These are phyloP conservation scores for Sarcodon aspratus DNA, from an alignment of 768 basidiomycete genomes.

Conservation along the genomic window DNA sequence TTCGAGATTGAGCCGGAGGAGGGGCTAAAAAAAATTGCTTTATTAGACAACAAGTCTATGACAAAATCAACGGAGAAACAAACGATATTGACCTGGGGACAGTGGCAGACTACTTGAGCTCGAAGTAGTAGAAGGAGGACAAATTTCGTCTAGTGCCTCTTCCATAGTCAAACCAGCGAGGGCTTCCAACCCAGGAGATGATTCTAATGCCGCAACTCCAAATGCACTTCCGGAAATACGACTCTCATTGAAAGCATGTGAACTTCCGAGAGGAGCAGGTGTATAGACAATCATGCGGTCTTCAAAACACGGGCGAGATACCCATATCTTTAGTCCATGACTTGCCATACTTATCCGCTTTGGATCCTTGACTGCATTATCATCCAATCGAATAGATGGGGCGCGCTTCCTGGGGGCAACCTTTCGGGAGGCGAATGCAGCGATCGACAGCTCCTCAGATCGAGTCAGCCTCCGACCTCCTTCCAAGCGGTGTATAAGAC, in stretches of 20 bases:
- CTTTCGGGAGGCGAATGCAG: conserved; percentile 25
- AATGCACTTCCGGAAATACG: conserved; percentile 25
- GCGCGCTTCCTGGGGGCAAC: conserved; percentile 9
- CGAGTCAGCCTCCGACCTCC: conserved; percentile 20
- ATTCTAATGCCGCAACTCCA: conserved; percentile 65
- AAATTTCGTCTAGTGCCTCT: conserved; percentile 9
- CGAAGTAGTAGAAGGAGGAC: conserved; percentile 9
- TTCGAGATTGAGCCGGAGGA: conserved; percentile 9
- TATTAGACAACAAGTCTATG: conserved; percentile 1
- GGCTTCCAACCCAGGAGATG: conserved; percentile 53
- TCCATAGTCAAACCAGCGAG: conserved; percentile 38
- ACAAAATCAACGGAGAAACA: not conserved
- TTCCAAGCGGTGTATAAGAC: conserved; percentile 35
- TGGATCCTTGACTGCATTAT: conserved; percentile 17
- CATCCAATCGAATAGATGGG: conserved; percentile 20
- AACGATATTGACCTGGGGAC: not conserved
- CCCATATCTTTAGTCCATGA: conserved; percentile 56
- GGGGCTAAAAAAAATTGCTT: conserved; percentile 3
- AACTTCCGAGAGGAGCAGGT: conserved; percentile 16
- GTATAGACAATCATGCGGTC: conserved; percentile 52
- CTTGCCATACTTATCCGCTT: conserved; percentile 27
- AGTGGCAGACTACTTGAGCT: conserved; percentile 3
- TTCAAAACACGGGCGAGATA: conserved; percentile 65
- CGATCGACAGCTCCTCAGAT: conserved; percentile 31
- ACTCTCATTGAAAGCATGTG: conserved; percentile 26